phyloP scores from a whole-genome alignment of 257 asterid genomes.

The Petunia axillaris region DNA sequence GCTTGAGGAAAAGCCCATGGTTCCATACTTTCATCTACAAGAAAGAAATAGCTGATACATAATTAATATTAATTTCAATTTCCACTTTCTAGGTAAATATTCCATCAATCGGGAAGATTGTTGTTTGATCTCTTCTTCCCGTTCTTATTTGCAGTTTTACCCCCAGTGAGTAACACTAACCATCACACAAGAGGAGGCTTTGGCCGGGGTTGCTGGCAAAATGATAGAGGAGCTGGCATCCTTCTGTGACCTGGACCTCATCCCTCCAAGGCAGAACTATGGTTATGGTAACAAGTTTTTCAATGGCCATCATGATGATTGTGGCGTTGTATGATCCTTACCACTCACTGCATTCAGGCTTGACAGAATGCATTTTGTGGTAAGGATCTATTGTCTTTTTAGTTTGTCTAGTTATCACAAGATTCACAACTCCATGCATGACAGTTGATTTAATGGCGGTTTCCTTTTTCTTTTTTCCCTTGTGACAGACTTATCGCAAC shows the following conservation, averaged over 20 bases:
- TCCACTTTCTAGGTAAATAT: no score
- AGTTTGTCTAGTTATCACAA: neutral
- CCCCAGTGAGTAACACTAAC: slow-evolving; percentile 55
- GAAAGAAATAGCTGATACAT: no score
- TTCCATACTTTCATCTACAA: neutral
- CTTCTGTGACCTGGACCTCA: slow-evolving; percentile 78
- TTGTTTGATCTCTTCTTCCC: slow-evolving; percentile 15
- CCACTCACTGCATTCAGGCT: no score
- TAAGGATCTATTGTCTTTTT: slow-evolving; percentile 45
- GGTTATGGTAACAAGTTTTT: slow-evolving; percentile 58
- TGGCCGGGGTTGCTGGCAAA: slow-evolving; percentile 82
- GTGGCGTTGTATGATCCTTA: no score
- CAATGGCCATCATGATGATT: slow-evolving; percentile 67
- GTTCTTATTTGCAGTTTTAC: slow-evolving; percentile 61
- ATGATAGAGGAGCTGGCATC: slow-evolving; percentile 73
- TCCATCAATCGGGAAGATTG: neutral
- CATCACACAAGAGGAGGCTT: slow-evolving; percentile 75
- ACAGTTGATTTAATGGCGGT: neutral
- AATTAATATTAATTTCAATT: no score
- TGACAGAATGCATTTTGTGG: slow-evolving; percentile 98
- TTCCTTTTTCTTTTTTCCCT: slow-evolving; percentile 31
- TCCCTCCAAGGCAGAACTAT: slow-evolving; percentile 62
- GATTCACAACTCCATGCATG: slow-evolving; percentile 15
- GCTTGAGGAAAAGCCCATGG: neutral
- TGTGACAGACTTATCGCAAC: slow-evolving; percentile 91